phyloP scores from a whole-genome alignment of 768 basidiomycete genomes.

The Erythrobasidium yunnanense region DNA sequence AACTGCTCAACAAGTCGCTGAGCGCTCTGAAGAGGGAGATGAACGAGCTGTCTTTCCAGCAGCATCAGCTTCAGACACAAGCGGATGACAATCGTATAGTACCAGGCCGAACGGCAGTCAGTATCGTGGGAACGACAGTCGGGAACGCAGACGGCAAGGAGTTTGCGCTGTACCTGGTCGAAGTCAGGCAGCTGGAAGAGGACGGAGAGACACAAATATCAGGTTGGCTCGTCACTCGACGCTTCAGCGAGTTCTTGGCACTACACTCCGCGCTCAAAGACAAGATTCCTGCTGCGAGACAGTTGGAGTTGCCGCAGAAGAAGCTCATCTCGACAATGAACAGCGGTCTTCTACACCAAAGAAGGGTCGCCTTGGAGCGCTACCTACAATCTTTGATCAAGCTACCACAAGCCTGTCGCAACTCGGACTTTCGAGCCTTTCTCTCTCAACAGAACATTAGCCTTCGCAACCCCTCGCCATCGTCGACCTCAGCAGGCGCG shows the following conservation, averaged over 20 bases:
- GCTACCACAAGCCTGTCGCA: constrained; percentile 66
- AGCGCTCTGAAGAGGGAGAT: constrained; percentile 70
- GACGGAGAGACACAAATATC: constrained; percentile 63
- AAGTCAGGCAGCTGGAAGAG: constrained; percentile 73
- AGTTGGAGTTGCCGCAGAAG: constrained; percentile 84
- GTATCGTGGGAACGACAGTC: constrained; percentile 69
- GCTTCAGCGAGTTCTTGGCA: constrained; percentile 88
- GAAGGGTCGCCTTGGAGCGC: constrained; percentile 67
- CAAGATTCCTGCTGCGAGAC: constrained; percentile 54
- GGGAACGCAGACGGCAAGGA: constrained; percentile 75
- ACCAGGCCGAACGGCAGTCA: constrained; percentile 70
- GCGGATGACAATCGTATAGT: constrained; percentile 78
- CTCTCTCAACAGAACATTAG: constrained; percentile 53
- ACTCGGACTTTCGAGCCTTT: constrained; percentile 68
- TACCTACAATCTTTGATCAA: constrained; percentile 74
- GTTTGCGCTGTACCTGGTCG: constrained; percentile 70
- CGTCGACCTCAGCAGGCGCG: background rate
- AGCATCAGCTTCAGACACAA: constrained; percentile 84
- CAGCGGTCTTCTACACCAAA: constrained; percentile 64
- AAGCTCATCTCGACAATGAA: constrained; percentile 79
- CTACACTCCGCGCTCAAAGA: constrained; percentile 81
- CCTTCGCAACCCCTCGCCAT: background rate
- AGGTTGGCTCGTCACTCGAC: constrained; percentile 83
- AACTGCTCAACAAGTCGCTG: constrained; percentile 68
- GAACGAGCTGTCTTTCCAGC: constrained; percentile 75